Base-by-base conservation (phyloP, 2,329 filamentous ascomycete genomes). In the Thelonectria olida region DNA sequence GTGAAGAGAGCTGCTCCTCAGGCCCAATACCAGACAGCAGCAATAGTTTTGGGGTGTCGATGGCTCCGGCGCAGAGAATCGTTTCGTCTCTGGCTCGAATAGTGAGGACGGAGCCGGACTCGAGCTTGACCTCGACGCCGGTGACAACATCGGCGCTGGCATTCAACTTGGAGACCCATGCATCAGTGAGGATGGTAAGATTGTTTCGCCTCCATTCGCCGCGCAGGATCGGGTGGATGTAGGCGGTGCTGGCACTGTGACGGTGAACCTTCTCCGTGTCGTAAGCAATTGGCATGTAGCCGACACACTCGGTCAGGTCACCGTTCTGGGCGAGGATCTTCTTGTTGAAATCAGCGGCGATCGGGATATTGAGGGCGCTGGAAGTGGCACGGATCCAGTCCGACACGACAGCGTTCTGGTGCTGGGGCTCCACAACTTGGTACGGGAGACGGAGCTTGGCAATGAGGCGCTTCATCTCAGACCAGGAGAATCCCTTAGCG, bases 111-210 rank as follows among this genome's bases (percentile, higher is more conserved):
- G 12, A n/a, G 2, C 31, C 22, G n/a, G n/a, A n/a, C n/a, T n/a
- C n/a, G n/a, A n/a, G n/a, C n/a, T n/a, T n/a, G n/a, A 12, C 25
- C 10, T 13, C 13, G 12, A 13, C n/a, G n/a, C n/a, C n/a, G n/a
- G 25, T 19, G 2, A 39, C 31, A 4, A 45, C 34, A 25, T 57
- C 28, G 45, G 93, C 81, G 63, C 91, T 89, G 25, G 83, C 82
- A 69, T 92, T 92, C 73, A 95, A 80, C 74, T 88, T 90, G 74
- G 85, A 89, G 59, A 94, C 91, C 90, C 91, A 93, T 34, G 91
- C 89, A 72, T 93, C 88, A 73, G 91, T 93, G 61, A 95, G 81
- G 61, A 95, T 84, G 5, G 42, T 48, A 4, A 55, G 22, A 12
- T 55, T 55, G 13, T 41, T 41, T 7, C 53, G 27, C 2, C 49